These are phyloP conservation scores for Polygonum aviculare DNA, from an alignment of 148 eudicot genomes.

Conservation along the genomic window DNA sequence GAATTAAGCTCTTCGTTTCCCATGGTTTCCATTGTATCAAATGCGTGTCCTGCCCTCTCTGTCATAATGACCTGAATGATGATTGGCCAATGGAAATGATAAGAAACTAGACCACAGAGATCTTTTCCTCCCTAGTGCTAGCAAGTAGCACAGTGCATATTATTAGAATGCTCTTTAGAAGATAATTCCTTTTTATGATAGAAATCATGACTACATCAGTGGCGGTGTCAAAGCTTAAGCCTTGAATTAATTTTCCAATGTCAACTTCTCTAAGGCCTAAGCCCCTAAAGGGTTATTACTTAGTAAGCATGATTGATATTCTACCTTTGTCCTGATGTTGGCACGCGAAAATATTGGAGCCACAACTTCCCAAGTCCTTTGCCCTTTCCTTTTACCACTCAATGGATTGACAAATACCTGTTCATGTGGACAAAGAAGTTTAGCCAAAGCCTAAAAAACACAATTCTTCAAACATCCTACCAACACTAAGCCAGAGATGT, in stretches of 20 bases:
- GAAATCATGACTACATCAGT: not conserved
- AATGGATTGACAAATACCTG: slow-evolving; percentile 88
- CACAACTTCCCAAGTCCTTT: slow-evolving; percentile 62
- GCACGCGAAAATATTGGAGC: slow-evolving; percentile 83
- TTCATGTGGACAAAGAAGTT: slow-evolving; percentile 24
- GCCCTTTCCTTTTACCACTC: slow-evolving; percentile 82
- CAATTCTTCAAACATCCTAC: not conserved
- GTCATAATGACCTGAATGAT: slow-evolving; percentile 69
- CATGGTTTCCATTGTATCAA: slow-evolving; percentile 63
- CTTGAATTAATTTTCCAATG: not conserved
- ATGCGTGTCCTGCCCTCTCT: slow-evolving; percentile 84
- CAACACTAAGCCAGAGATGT: not conserved
- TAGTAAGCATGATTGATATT: not conserved
- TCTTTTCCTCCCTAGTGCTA: not conserved
- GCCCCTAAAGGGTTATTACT: not conserved
- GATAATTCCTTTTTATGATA: not conserved
- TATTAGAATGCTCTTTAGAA: not conserved
- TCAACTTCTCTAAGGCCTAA: not conserved
- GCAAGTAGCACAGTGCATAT: not conserved
- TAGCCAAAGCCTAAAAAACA: not conserved
- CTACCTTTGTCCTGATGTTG: slow-evolving; percentile 74
- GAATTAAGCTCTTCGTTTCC: slow-evolving; percentile 52
- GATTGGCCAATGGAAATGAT: not conserved
- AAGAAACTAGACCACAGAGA: not conserved
- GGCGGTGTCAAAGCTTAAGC: not conserved